phyloP scores from a whole-genome alignment of 2,329 filamentous ascomycete genomes.

The Exophiala oligosperma region DNA sequence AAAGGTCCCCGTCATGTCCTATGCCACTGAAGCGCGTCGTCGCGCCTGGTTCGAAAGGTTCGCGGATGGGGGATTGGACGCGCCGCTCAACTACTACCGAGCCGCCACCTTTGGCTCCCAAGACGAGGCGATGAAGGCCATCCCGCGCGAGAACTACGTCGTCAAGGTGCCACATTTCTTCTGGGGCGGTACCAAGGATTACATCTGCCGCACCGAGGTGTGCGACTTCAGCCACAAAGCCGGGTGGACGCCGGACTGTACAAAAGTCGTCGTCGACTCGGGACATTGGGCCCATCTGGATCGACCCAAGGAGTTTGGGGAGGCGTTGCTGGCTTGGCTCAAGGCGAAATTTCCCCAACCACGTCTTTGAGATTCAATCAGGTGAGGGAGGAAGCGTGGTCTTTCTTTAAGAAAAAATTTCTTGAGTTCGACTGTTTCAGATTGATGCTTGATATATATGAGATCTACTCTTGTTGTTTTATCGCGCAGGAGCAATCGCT shows the following conservation, averaged over 20 bases:
- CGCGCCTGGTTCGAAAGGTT: conserved; percentile 33
- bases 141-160: conserved; percentile 8
- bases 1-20: conserved; percentile 34
- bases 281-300: conserved; percentile 22
- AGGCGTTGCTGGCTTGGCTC: conserved; percentile 16
- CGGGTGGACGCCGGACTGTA: conserved; percentile 15
- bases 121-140: conserved; percentile 10
- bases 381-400: not conserved
- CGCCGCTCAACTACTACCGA: conserved; percentile 18
- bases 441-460: not conserved
- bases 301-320: conserved; percentile 15
- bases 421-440: not conserved
- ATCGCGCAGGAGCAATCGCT: too few species aligned
- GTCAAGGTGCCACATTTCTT: conserved; percentile 19
- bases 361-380: not conserved
- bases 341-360: conserved; percentile 8
- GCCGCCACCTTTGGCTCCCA: conserved; percentile 10
- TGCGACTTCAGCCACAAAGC: conserved; percentile 9
- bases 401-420: too few species aligned
- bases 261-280: conserved; percentile 12
- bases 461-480: too few species aligned
- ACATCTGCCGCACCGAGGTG: conserved; percentile 11
- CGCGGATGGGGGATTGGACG: conserved; percentile 18
- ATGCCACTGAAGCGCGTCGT: conserved; percentile 35
- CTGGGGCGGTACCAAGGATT: conserved; percentile 15